These are phyloP conservation scores for Trichosanthes truncata DNA, from an alignment of 306 rosid species.

Conservation along the genomic window DNA sequence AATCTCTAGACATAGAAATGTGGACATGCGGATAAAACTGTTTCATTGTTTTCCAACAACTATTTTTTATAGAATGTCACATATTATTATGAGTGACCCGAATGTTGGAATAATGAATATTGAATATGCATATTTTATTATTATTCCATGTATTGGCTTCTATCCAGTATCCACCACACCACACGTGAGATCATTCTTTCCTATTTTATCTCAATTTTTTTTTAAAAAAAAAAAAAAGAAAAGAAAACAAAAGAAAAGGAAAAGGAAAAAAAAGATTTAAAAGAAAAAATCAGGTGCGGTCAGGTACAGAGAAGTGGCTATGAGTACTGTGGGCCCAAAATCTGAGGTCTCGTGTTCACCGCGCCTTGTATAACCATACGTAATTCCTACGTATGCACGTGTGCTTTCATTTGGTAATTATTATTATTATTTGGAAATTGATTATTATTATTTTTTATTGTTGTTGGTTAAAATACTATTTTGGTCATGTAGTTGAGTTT, in stretches of 20 bases:
- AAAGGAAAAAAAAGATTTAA: too few relatives aligned
- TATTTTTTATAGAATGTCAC: not conserved
- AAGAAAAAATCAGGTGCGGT: not conserved
- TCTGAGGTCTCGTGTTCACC: not conserved
- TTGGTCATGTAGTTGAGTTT: too few relatives aligned
- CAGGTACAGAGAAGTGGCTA: not conserved
- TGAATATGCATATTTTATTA: not conserved
- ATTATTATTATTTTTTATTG: not conserved
- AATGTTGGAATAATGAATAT: not conserved
- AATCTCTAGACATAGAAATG: too few relatives aligned
- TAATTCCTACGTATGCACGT: conserved; percentile 5
- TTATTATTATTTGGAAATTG: not conserved
- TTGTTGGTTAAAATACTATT: too few relatives aligned
- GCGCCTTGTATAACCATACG: not conserved
- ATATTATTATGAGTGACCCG: not conserved
- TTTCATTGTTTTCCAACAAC: too few relatives aligned
- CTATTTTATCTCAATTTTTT: not conserved
- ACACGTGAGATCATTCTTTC: not conserved
- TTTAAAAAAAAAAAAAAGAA: not conserved
- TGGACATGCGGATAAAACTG: too few relatives aligned
- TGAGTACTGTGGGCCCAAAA: not conserved
- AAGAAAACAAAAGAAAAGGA: too few relatives aligned
- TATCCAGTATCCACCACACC: not conserved
- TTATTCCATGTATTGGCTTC: not conserved
- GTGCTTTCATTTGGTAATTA: conserved; percentile 4